Percentiles rank a stretch among this genome's conserved stretches.
phyloP scores from a whole-genome alignment of 192 early-diverging fungal species.

The Coemansia sp. region DNA sequence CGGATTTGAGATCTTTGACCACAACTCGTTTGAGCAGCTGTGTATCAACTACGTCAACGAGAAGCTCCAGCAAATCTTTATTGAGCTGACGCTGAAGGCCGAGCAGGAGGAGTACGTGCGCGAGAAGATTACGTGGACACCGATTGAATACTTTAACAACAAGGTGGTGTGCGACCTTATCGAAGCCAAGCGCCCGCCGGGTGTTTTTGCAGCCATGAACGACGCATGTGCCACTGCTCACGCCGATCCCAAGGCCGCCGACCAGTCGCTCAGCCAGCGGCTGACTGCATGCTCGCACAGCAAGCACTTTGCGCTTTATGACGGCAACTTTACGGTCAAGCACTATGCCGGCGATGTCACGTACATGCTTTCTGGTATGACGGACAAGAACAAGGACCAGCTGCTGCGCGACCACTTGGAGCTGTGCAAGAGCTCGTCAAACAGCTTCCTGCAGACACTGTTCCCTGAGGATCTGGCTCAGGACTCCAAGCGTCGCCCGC shows the following conservation, averaged over 20 bases:
- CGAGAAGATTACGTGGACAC: constrained; percentile 97
- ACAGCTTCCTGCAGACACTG: constrained; percentile 71
- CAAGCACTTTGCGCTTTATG: constrained; percentile 71
- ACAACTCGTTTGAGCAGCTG: constrained; percentile 98
- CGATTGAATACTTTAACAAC: constrained; percentile 99
- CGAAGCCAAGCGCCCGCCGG: constrained; percentile 94
- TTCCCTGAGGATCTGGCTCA: constrained; percentile 92
- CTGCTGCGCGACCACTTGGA: constrained; percentile 90
- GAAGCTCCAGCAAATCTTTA: constrained; percentile 97
- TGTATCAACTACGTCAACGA: constrained; percentile 99
- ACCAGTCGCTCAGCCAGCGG: constrained; percentile 70
- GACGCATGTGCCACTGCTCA: constrained; percentile 98
- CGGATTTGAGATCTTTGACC: constrained; percentile 94
- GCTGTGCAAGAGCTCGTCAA: constrained; percentile 76
- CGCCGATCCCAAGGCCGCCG: constrained; percentile 80
- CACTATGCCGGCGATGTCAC: constrained; percentile 98
- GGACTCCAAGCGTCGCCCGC: constrained; percentile 92
- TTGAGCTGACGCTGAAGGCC: constrained; percentile 95
- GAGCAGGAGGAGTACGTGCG: constrained; percentile 98
- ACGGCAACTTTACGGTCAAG: constrained; percentile 75
- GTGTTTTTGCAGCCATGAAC: constrained; percentile 89
- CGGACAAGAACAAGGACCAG: constrained; percentile 97
- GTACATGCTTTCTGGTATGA: constrained; percentile 89
- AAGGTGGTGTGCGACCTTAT: constrained; percentile 98
- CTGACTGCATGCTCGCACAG: constrained; percentile 66